Base-by-base conservation (phyloP, 495 filamentous ascomycete genomes). In the Chaetomium tenue region DNA sequence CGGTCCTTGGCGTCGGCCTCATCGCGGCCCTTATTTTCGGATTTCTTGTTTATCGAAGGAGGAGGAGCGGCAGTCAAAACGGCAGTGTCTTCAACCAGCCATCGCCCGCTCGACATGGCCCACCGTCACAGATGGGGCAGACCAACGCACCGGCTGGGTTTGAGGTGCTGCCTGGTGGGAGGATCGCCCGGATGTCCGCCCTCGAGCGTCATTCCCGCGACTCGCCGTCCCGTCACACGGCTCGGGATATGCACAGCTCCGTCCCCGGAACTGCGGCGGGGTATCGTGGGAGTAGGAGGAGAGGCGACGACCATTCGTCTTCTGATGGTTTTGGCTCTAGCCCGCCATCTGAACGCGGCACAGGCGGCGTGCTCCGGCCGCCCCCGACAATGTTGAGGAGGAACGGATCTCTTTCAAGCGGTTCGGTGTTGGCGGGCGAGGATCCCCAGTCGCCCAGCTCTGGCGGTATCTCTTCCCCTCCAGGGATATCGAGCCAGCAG, bases 181-280 rank as follows among this genome's bases (percentile, higher is more conserved):
- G 95, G 50, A 93, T 99, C 54, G 89, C 94, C 11, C 86, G 95
- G 42, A 98, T 99, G 95, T 93, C 93, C 37, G 95, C 95, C 15
- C 78, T 99, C 40, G 93, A 97, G 73, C 87, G 82, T 1, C 81
- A 85, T 63, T 82, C 86, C 0, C 86, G 81, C 60, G 82, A 84
- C 15, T 84, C 86, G 0, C 82, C 88, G 0, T 82, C 85, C 6
- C 82, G 70, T 48, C 76, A 74, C 65, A 81, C 72, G 23, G 76
- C 68, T 63, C 76, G 71, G 63, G 70, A 70, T 26, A 52, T 63
- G 13, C 16, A 51, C 8, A 22, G 63, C 7, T 64, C 63, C 5
- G 74, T 66, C 60, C 65, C 61, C 47, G 73, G 68, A 22, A 83
- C 78, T 2, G 81, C 76, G 16, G 73, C 67, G 12, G 74, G 66